Percentiles rank a stretch among this genome's conserved stretches.
phyloP scores from a whole-genome alignment of 2,329 filamentous ascomycete species.

The Sporothrix pseudoabietina region DNA sequence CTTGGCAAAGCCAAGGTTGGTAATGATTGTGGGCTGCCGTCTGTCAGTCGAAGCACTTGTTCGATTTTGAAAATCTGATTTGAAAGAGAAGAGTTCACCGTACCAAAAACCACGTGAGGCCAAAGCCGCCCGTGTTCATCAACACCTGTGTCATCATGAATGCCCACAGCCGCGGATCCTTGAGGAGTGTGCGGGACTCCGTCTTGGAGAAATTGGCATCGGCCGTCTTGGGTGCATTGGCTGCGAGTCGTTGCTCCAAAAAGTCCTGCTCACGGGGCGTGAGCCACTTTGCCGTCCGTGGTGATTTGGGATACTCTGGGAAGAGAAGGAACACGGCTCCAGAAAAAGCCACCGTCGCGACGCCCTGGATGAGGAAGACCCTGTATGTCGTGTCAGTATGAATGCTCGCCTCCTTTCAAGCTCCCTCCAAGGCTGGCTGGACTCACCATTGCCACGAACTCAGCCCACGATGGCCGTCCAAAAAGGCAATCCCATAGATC shows the following conservation, averaged over 20 bases:
- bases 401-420: neutral
- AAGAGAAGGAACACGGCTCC: slow-evolving; percentile 25
- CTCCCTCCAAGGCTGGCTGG: no score
- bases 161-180: slow-evolving; percentile 28
- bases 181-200: slow-evolving; percentile 27
- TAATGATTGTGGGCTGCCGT: slow-evolving; percentile 20
- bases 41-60: neutral
- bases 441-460: slow-evolving; percentile 31
- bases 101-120: slow-evolving; percentile 29
- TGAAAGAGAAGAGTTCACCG: neutral
- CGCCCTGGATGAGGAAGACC: slow-evolving; percentile 30
- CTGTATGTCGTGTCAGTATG: neutral
- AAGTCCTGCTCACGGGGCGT: slow-evolving; percentile 32
- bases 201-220: slow-evolving; percentile 24
- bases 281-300: slow-evolving; percentile 25
- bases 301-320: slow-evolving; percentile 30
- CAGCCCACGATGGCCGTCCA: slow-evolving; percentile 30
- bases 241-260: slow-evolving; percentile 28
- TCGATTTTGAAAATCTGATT: neutral
- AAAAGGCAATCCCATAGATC: slow-evolving; percentile 27
- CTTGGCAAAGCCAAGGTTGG: slow-evolving; percentile 24
- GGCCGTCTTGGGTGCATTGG: slow-evolving; percentile 25
- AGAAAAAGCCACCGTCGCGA: slow-evolving; percentile 28
- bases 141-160: slow-evolving; percentile 30
- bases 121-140: slow-evolving; percentile 32